Evolutionary conservation across 2,329 filamentous ascomycete species (phyloP).

Genomic region (Fusarium solani-melongenae): DNA sequence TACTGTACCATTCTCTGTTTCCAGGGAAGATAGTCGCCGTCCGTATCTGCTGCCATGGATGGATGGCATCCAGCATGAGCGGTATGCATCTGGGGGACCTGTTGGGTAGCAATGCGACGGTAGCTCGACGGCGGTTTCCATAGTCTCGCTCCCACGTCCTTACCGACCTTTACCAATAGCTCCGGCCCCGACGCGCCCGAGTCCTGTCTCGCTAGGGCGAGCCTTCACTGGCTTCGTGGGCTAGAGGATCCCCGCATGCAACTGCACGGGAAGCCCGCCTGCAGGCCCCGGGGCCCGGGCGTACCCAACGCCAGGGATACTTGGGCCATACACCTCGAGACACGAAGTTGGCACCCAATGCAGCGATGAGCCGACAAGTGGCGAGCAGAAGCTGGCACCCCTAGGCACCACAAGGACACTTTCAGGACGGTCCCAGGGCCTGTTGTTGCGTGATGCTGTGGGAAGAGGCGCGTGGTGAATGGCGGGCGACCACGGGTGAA

Average conservation of each 20-base stretch:
- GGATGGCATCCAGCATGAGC: constrained; percentile 10
- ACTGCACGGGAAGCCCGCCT: constrained; percentile 42
- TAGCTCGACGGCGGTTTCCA: constrained; percentile 37
- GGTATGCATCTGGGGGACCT: constrained; percentile 29
- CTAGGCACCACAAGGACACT: neutral
- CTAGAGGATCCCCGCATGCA: constrained; percentile 38
- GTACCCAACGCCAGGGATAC: constrained; percentile 42
- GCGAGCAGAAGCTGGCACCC: constrained; percentile 34
- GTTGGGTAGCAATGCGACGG: constrained; percentile 46
- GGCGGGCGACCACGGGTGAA: constrained; percentile 12
- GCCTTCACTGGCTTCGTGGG: constrained; percentile 36
- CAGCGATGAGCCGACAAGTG: constrained; percentile 46
- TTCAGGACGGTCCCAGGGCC: constrained; percentile 4
- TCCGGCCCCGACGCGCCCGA: constrained; percentile 31
- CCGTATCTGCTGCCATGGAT: neutral
- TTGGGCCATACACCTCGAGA: constrained; percentile 44
- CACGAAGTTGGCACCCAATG: constrained; percentile 44
- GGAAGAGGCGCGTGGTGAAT: constrained; percentile 4
- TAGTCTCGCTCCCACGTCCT: constrained; percentile 32
- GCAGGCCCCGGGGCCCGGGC: constrained; percentile 38
- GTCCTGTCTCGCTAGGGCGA: constrained; percentile 31
- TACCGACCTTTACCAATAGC: constrained; percentile 26
- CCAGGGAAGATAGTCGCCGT: constrained; percentile 18
- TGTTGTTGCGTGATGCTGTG: constrained; percentile 26
- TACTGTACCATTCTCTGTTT: constrained; percentile 4